These are phyloP conservation scores for Sphagnum fallax DNA, from an alignment of 228 moss, liverwort and hornwort genomes.

Conservation along the genomic window DNA sequence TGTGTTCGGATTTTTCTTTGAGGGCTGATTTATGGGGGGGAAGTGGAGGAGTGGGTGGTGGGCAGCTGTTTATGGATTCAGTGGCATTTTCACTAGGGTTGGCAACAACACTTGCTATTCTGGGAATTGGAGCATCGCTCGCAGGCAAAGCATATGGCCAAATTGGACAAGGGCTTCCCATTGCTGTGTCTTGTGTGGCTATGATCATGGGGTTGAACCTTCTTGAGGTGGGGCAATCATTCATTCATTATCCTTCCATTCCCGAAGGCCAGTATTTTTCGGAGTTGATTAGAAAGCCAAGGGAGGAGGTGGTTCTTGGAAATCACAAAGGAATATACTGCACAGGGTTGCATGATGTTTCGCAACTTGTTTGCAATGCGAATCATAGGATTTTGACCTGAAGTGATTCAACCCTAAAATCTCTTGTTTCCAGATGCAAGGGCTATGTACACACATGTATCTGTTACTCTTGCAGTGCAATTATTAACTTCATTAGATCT, in stretches of 20 bases:
- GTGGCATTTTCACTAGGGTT: constrained; percentile 82
- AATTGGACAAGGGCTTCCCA: constrained; percentile 93
- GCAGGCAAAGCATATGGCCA: constrained; percentile 99
- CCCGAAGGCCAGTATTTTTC: neutral
- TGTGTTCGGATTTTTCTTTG: neutral
- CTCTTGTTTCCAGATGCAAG: too few species aligned
- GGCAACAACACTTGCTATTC: constrained; percentile 88
- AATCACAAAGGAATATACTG: too few species aligned
- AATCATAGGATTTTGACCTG: too few species aligned
- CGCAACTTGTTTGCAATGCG: too few species aligned
- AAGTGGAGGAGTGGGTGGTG: neutral
- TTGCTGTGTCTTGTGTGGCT: constrained; percentile 84
- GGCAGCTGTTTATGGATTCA: constrained; percentile 85
- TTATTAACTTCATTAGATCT: neutral
- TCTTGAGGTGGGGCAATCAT: constrained; percentile 50
- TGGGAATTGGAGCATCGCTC: constrained; percentile 87
- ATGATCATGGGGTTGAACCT: constrained; percentile 99
- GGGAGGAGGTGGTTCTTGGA: too few species aligned
- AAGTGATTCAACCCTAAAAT: too few species aligned
- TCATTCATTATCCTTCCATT: neutral
- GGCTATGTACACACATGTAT: neutral
- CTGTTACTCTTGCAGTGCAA: neutral
- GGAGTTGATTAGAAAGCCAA: too few species aligned
- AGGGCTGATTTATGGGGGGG: neutral
- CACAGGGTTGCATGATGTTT: too few species aligned